phyloP scores from a whole-genome alignment of 345 rosid genomes.

The Eutrema heterophyllum region DNA sequence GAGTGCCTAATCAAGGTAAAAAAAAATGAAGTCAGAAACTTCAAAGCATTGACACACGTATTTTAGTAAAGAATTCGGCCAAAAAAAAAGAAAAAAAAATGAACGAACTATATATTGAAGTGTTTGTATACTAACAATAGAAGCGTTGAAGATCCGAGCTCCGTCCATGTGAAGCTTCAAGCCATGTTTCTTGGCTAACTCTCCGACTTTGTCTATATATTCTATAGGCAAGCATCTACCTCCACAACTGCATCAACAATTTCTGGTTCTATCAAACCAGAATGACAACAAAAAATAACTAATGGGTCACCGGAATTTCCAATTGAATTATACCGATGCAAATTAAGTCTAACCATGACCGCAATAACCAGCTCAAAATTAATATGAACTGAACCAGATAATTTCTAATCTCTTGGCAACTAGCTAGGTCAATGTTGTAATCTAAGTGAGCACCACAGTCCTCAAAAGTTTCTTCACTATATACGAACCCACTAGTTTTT shows the following conservation, averaged over 20 bases:
- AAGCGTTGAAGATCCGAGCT: slow-evolving; percentile 92
- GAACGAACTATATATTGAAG: not conserved
- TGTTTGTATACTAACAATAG: slow-evolving; percentile 54
- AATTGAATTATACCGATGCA: not conserved
- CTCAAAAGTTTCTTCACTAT: not conserved
- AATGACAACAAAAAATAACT: not conserved
- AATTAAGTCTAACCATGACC: not conserved
- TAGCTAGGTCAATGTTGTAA: not conserved
- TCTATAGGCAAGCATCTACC: slow-evolving; percentile 77
- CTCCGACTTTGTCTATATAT: slow-evolving; percentile 68
- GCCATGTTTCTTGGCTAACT: slow-evolving; percentile 71
- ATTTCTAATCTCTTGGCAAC: not conserved
- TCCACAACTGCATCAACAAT: slow-evolving; percentile 56
- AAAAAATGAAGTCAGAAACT: not conserved
- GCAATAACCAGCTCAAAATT: not conserved
- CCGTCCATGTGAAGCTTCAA: slow-evolving; percentile 95
- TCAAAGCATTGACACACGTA: not conserved
- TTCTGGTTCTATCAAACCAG: not conserved
- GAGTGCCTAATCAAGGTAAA: slow-evolving; percentile 49
- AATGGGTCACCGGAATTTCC: not conserved
- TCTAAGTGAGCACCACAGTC: not conserved
- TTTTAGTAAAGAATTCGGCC: not conserved
- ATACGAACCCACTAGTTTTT: not conserved
- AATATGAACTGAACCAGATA: not conserved
- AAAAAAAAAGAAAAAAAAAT: not conserved